These are phyloP conservation scores for Sarcocystis neurona DNA, from an alignment of 169 alveolate genomes.

Conservation along the genomic window DNA sequence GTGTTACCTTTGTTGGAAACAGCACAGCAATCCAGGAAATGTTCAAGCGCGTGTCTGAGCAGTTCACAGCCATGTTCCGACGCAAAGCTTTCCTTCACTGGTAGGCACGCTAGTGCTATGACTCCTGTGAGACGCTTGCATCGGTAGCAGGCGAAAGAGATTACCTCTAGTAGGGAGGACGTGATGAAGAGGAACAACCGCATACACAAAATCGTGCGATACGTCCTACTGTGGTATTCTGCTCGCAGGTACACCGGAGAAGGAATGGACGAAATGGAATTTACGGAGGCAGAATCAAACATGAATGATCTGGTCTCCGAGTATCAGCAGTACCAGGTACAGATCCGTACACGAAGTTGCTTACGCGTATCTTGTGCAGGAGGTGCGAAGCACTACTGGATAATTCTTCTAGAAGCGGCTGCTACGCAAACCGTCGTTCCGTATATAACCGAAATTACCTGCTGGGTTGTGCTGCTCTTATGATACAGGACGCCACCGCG, in stretches of 20 bases:
- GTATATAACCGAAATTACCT: not conserved
- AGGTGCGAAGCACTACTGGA: too few species aligned
- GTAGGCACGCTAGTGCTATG: constrained; percentile 79
- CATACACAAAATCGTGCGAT: too few species aligned
- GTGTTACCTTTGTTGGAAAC: constrained; percentile 97
- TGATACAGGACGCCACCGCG: constrained; percentile 83
- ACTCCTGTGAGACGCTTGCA: not conserved
- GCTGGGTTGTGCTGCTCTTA: not conserved
- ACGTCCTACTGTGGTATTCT: not conserved
- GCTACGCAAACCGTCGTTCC: too few species aligned
- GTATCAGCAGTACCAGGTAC: constrained; percentile 95
- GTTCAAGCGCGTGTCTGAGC: constrained; percentile 97
- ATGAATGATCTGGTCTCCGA: constrained; percentile 97
- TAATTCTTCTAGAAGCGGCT: too few species aligned
- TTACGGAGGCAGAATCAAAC: constrained; percentile 98
- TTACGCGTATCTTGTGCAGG: too few species aligned
- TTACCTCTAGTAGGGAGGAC: too few species aligned
- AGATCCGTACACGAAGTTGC: not conserved
- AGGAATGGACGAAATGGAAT: constrained; percentile 99
- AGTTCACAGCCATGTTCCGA: constrained; percentile 98
- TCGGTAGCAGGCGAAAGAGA: too few species aligned
- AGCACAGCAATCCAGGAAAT: constrained; percentile 97
- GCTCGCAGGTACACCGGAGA: constrained; percentile 73
- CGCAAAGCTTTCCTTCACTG: constrained; percentile 98
- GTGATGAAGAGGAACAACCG: too few species aligned